Conservation (phyloP, 371 early-diverging fungal species). For the Mucor plumbeus region DNA sequence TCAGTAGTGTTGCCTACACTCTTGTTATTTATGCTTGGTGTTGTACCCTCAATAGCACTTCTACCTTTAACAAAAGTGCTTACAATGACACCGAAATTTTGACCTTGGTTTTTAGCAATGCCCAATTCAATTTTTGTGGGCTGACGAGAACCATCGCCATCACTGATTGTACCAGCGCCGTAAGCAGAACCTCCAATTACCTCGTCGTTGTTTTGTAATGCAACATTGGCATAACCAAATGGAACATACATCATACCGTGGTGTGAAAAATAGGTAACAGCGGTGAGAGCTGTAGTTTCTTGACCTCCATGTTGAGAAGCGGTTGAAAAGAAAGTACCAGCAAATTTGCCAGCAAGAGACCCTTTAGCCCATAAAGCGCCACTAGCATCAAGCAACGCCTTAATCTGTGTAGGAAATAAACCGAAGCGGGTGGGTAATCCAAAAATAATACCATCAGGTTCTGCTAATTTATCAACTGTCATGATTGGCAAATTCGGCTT, state of each 20-base stretch:
- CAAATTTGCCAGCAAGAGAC: slow-evolving; percentile 72
- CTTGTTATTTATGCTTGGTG: slow-evolving; percentile 38
- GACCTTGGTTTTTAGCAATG: slow-evolving; percentile 67
- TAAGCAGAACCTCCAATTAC: slow-evolving; percentile 75
- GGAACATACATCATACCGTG: slow-evolving; percentile 88
- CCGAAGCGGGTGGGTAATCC: slow-evolving; percentile 71
- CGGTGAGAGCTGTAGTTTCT: slow-evolving; percentile 72
- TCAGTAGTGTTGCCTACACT: background rate
- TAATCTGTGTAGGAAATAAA: slow-evolving; percentile 74
- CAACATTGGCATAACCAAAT: slow-evolving; percentile 60
- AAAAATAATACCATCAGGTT: slow-evolving; percentile 81
- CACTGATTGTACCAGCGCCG: slow-evolving; percentile 71
- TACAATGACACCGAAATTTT: slow-evolving; percentile 58
- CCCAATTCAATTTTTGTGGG: slow-evolving; percentile 61
- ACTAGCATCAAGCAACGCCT: slow-evolving; percentile 70
- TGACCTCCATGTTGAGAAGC: slow-evolving; percentile 75
- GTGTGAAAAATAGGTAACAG: slow-evolving; percentile 75
- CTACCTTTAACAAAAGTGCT: slow-evolving; percentile 25
- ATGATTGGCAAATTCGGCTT: slow-evolving; percentile 69
- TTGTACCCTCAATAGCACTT: slow-evolving; percentile 41
- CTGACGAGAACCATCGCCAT: slow-evolving; percentile 67
- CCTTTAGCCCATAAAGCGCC: slow-evolving; percentile 76
- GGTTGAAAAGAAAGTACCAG: slow-evolving; percentile 75
- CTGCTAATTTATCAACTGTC: slow-evolving; percentile 54
- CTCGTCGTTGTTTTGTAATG: slow-evolving; percentile 42